These are phyloP conservation scores for Hemileccinum impolitum DNA, from an alignment of 768 basidiomycete genomes.

Conservation along the genomic window DNA sequence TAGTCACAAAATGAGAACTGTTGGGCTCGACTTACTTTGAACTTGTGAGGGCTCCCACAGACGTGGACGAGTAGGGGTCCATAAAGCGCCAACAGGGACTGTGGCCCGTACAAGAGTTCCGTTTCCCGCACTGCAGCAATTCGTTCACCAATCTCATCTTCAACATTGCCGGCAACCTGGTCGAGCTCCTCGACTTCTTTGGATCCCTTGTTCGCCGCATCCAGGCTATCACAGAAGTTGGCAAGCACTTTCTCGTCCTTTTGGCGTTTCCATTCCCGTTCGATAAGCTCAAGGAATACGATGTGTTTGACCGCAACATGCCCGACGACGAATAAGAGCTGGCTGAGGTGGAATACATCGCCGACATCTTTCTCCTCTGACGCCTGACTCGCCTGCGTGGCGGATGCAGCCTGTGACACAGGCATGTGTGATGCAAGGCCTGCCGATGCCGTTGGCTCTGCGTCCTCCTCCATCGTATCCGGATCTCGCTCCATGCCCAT, in stretches of 20 bases:
- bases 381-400: conserved; percentile 6
- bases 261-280: conserved; percentile 93
- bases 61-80: conserved; percentile 91
- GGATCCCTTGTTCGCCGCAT: conserved; percentile 36
- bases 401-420: conserved; percentile 17
- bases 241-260: conserved; percentile 86
- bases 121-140: conserved; percentile 81
- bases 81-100: conserved; percentile 79
- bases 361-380: conserved; percentile 52
- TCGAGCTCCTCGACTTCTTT: conserved; percentile 87
- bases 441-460: conserved; percentile 29
- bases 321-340: conserved; percentile 93
- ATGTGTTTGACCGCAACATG: conserved; percentile 98
- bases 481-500: conserved; percentile 34
- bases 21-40: conserved; percentile 55
- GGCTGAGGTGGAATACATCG: conserved; percentile 85
- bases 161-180: conserved; percentile 94
- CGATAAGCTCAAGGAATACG: conserved; percentile 92
- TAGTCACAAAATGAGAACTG: not conserved
- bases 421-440: conserved; percentile 18
- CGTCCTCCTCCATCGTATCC: conserved; percentile 51
- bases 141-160: conserved; percentile 96
- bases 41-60: conserved; percentile 85
- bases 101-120: conserved; percentile 80
- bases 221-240: conserved; percentile 55